Evolutionary conservation across 495 filamentous ascomycete species (phyloP), one percentile per base, ranked within the genome.

Genomic region (Neurospora sublineolata): DNA sequence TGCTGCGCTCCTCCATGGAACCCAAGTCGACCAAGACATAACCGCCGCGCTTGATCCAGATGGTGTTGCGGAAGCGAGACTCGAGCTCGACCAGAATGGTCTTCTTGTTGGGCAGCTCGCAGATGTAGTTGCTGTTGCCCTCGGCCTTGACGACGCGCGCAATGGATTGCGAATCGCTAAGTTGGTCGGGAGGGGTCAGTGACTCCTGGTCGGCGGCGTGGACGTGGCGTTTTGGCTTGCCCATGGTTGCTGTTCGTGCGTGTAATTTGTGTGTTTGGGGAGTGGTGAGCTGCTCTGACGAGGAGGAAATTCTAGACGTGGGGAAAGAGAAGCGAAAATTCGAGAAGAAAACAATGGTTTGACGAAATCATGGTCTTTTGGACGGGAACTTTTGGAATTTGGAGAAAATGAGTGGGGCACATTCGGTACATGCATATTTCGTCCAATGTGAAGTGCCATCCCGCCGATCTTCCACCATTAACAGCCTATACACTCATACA

Each of bases 41-140:
- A 0, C 93, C 92, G 10, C 93, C 91, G 3, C 92, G 89, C 75
- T 90, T 92, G 77, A 97, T 90, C 92, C 93, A 97, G 73, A 97
- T 91, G 16, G 92, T 93, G 68, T 91, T 93, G 68, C 94, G 93
- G 77, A 98, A 97, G 10, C 89, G 86, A 0, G 91, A 79, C 4
- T 89, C 88, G 60, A 98, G 85, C 83, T 97, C 94, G 30, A 92
- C 91, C 6, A 97, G 82, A 37, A 91, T 73, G 44, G 84, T 79
- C 73, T 89, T 88, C 39, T 79, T 75, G 73, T 77, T 81, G 68
- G 87, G 88, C 37, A 91, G 79, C 72, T 88, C 85, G 69, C 93
- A 92, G 68, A 86, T 84, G 83, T 95, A 97, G 37, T 96, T 85
- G 78, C 90, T 94, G 80, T 96, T 97, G 71, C 95, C 95, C 72